phyloP scores from a whole-genome alignment of 768 basidiomycete genomes.

The Podaxis sp. region DNA sequence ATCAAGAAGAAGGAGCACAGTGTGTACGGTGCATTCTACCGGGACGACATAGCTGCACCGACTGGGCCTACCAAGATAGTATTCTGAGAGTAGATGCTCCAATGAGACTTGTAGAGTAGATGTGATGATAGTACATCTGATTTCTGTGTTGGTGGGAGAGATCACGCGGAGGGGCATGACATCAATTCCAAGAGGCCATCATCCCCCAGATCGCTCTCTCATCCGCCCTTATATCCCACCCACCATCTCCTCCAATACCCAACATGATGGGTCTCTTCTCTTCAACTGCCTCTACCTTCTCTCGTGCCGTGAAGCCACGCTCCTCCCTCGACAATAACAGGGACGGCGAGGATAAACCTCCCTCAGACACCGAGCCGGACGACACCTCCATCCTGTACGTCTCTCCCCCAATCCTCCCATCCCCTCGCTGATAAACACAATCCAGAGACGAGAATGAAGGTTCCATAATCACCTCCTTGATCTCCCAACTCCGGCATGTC shows the following conservation, averaged over 20 bases:
- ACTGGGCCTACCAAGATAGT: slow-evolving; percentile 74
- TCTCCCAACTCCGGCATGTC: slow-evolving; percentile 79
- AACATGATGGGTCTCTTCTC: slow-evolving; percentile 80
- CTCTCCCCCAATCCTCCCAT: background rate
- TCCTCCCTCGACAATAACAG: slow-evolving; percentile 45
- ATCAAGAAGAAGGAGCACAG: slow-evolving; percentile 96
- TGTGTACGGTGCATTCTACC: slow-evolving; percentile 83
- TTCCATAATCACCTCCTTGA: slow-evolving; percentile 81
- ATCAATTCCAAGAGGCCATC: slow-evolving; percentile 11
- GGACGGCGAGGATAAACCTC: slow-evolving; percentile 58
- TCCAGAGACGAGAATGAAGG: slow-evolving; percentile 89
- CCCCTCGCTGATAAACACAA: slow-evolving; percentile 23
- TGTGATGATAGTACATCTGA: background rate
- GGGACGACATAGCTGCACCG: slow-evolving; percentile 59
- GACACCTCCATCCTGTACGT: slow-evolving; percentile 85
- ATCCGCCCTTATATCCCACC: background rate
- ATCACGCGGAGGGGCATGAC: slow-evolving; percentile 14
- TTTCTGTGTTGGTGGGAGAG: background rate
- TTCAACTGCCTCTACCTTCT: slow-evolving; percentile 58
- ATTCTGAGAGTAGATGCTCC: slow-evolving; percentile 34
- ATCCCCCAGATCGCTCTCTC: background rate
- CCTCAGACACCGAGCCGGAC: slow-evolving; percentile 82
- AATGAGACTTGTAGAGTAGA: background rate
- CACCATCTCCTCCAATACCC: slow-evolving; percentile 8
- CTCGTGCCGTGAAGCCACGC: slow-evolving; percentile 57